Evolutionary conservation across 1,284 basidiomycete species (phyloP), one percentile per base, ranked within the genome.

Genomic region (Apiotrichum mycotoxinovorans): DNA sequence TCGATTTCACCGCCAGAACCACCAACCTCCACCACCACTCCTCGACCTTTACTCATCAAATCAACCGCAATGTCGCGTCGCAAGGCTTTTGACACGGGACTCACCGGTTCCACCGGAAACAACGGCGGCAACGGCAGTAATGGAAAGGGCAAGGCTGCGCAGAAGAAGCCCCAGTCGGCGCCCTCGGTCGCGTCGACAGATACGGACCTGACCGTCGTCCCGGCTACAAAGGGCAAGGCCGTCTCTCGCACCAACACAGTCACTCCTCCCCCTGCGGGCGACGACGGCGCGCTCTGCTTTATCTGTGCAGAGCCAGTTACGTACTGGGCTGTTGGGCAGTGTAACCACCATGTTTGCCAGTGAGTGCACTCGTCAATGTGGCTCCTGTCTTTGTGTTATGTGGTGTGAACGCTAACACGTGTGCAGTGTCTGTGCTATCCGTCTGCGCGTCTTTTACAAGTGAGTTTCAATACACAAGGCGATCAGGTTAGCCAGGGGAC

Each of bases 251-350:
- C 30, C 18, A 26, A 26, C 26, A 37, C 51, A 15, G 33, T 26
- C 27, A 43, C 56, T 0, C 56, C 62, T 11, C 47, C 62, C 1
- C 66, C n/a, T n/a, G n/a, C 64, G 40, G 53, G 64, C 2, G 79
- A 80, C 49, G 81, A 82, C 69, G 71, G 78, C 46, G 66, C 81
- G 17, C 74, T 87, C 4, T 98, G 96, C 79, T 95, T 87, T 82
- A 98, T 98, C 74, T 98, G 95, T 70, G 93, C 95, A 1, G 93
- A 98, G 71, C 88, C 88, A 2, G 85, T 97, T 73, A 91, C 88
- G 69, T 94, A 91, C 72, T 94, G 87, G 76, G 86, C 90, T 12
- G 78, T 97, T 18, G 88, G 91, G 10, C 84, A 87, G 50, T 98
- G 95, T 79, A 91, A 92, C 71, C 95, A 98, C 74, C 66, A 66